Evolutionary conservation across 345 rosid species (phyloP).

Genomic region (Corchorus capsularis): DNA sequence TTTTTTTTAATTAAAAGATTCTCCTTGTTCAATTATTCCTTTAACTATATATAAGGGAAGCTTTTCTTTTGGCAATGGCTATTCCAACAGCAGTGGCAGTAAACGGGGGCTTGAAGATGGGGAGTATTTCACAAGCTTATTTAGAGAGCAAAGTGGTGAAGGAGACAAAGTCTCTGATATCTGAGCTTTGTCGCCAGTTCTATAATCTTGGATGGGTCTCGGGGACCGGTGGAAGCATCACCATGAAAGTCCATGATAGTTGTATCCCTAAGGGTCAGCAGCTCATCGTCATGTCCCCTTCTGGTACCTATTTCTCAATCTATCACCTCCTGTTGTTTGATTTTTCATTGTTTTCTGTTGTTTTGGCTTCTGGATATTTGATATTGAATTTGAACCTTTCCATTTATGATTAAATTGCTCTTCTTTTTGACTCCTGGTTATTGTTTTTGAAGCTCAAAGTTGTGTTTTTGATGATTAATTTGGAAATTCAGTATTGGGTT

Average conservation of each 20-base stretch:
- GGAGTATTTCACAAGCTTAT: conserved; percentile 62
- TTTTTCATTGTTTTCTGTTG: not conserved
- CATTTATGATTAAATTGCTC: not conserved
- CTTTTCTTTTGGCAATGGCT: conserved; percentile 16
- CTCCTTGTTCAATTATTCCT: not conserved
- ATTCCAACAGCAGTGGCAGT: conserved; percentile 26
- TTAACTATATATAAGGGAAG: not conserved
- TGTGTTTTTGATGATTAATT: not conserved
- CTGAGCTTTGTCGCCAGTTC: conserved; percentile 89
- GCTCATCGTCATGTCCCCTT: conserved; percentile 95
- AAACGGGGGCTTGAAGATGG: conserved; percentile 35
- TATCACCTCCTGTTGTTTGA: not conserved
- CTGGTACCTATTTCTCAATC: conserved; percentile 52
- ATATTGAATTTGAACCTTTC: conserved; percentile 2
- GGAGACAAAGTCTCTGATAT: conserved; percentile 59
- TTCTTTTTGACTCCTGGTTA: not conserved
- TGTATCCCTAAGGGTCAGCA: conserved; percentile 68
- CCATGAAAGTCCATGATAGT: conserved; percentile 78
- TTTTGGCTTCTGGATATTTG: conserved; percentile 13
- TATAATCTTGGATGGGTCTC: conserved; percentile 93
- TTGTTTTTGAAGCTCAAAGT: not conserved
- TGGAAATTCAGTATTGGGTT: not conserved
- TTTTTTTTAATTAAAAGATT: not conserved
- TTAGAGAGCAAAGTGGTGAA: conserved; percentile 59
- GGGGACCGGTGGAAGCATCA: conserved; percentile 95